Base-by-base conservation (phyloP, 2,329 filamentous ascomycete genomes). In the Rachicladosporium sp. region DNA sequence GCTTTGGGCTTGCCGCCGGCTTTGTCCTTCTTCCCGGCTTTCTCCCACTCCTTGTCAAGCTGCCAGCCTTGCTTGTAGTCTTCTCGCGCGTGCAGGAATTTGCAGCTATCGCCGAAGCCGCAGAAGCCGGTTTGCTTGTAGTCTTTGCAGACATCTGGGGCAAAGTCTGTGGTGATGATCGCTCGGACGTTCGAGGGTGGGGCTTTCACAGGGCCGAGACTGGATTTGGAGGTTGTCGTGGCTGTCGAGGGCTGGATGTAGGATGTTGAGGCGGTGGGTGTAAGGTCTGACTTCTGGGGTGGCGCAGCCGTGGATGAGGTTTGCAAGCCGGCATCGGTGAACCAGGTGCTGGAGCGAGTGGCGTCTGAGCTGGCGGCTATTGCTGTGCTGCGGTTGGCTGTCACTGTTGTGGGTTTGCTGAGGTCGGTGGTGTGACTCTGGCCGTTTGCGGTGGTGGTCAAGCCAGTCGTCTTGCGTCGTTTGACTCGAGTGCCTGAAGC, bases 21-120 rank as follows among this genome's bases (percentile, higher is more conserved):
- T 4, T 77, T 82, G 3, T 79, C 76, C 34, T 75, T 80, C 54
- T 82, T 88, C 5, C 78, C 83, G 2, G 80, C 77, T 29, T 76
- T 80, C 57, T 98, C 91, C 91, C 91, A 98, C 36, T 96, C 89
- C 38, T 74, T 73, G 60, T 98, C 91, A 4, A 98, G 70, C 59
- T 96, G 86, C 91, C 91, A 98, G 2, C 91, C 91, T 57, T 88
- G 82, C 51, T 89, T 86, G 56, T 85, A 82, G 59, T 86, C 82
- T 52, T 84, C 80, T 42, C 84, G 69, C 4, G 76, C 76, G 54
- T 91, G 84, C 1, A 86, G 55, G 55, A 79, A 91, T 54, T 87
- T 93, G 67, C 88, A 94, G 45, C 71, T 78, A 57, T 91, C 84
- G 21, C 82, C 80, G 47, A 80, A 82, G 2, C 78, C 77, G 50